phyloP scores from a whole-genome alignment of 108 stramenopile genomes.

The Conticribra guillardii region DNA sequence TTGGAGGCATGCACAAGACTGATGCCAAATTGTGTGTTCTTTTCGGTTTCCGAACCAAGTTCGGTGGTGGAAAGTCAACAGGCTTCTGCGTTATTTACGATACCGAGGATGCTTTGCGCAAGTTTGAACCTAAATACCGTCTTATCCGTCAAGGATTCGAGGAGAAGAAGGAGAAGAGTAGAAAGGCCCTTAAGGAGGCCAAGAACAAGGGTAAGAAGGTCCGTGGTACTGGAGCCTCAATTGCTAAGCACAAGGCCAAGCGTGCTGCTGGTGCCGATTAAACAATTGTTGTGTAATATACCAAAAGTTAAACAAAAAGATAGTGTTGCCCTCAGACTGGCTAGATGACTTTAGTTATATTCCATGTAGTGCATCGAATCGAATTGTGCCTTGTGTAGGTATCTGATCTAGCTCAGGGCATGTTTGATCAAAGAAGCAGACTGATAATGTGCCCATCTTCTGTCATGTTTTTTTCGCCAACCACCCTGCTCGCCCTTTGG shows the following conservation, averaged over 20 bases:
- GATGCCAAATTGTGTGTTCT: slow-evolving; percentile 85
- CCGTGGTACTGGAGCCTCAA: slow-evolving; percentile 96
- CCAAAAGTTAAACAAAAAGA: slow-evolving; percentile 16
- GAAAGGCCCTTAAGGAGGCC: slow-evolving; percentile 99
- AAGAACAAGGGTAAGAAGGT: slow-evolving; percentile 99
- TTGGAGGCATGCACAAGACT: slow-evolving; percentile 95
- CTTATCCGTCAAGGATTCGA: slow-evolving; percentile 87
- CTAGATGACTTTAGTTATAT: not conserved
- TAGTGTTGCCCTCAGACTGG: not conserved
- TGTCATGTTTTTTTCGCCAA: no score
- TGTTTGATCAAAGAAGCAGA: no score
- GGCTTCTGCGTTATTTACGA: slow-evolving; percentile 99
- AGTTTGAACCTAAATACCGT: slow-evolving; percentile 98
- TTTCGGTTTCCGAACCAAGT: slow-evolving; percentile 97
- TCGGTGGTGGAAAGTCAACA: slow-evolving; percentile 97
- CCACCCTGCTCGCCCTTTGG: no score
- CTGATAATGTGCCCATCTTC: no score
- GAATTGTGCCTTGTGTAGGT: no score
- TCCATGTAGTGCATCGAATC: not conserved
- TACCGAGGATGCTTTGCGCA: slow-evolving; percentile 90
- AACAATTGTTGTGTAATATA: slow-evolving; percentile 17
- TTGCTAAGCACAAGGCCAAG: slow-evolving; percentile 99
- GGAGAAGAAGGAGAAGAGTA: slow-evolving; percentile 89
- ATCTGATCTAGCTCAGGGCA: no score
- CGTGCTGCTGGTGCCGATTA: slow-evolving; percentile 91